These are phyloP conservation scores for Cymbopogon flexuosus DNA, from an alignment of 202 grass and related monocot species.

Conservation along the genomic window DNA sequence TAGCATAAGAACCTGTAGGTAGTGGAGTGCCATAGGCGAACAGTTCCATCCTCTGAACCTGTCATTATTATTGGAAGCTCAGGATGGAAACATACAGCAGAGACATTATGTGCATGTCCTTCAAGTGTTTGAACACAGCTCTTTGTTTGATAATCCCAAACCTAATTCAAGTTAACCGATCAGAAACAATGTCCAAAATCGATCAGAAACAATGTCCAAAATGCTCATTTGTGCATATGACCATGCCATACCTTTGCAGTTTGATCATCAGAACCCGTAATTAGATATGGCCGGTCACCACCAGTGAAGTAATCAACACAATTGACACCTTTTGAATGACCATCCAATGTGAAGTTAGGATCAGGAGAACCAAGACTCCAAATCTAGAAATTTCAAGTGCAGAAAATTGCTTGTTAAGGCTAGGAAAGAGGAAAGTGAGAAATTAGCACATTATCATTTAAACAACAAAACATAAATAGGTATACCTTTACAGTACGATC, in stretches of 20 bases:
- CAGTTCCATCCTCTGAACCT: slow-evolving; percentile 63
- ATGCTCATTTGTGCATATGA: neutral
- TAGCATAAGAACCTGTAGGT: slow-evolving; percentile 48
- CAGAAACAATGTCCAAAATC: neutral
- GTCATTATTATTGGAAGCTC: slow-evolving; percentile 74
- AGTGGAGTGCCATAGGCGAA: slow-evolving; percentile 61
- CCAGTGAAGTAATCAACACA: slow-evolving; percentile 71
- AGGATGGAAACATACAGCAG: slow-evolving; percentile 75
- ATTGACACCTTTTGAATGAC: slow-evolving; percentile 62
- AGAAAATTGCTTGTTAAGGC: neutral
- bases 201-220: slow-evolving; percentile 9
- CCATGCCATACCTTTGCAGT: slow-evolving; percentile 48
- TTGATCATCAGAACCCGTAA: slow-evolving; percentile 66
- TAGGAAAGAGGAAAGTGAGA: neutral
- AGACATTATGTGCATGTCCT: slow-evolving; percentile 66
- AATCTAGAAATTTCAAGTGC: slow-evolving; percentile 35
- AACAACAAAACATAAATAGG: neutral
- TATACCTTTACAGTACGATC: slow-evolving; percentile 65
- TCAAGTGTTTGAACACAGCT: slow-evolving; percentile 71
- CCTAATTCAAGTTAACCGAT: slow-evolving; percentile 44
- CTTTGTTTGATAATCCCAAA: slow-evolving; percentile 74
- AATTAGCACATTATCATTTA: neutral
- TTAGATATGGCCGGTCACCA: slow-evolving; percentile 62
- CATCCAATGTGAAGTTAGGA: slow-evolving; percentile 65
- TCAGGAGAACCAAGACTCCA: slow-evolving; percentile 81